Base-by-base conservation (phyloP, 2,329 filamentous ascomycete species). In the Penicillium sumatraense region DNA sequence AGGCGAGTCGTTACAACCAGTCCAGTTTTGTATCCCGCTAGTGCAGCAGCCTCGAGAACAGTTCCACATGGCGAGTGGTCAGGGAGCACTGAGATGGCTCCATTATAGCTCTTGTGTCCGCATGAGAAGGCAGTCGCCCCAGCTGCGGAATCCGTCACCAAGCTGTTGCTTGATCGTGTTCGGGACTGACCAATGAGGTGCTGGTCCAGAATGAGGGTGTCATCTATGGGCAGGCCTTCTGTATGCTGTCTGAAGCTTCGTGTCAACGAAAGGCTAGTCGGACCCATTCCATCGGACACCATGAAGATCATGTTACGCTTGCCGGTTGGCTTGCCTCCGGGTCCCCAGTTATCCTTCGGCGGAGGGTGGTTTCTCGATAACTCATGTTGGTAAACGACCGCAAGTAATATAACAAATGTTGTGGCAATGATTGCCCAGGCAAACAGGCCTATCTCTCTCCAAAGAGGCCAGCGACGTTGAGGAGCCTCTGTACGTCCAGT, bases 281-380 rank as follows among this genome's bases (percentile, higher is more conserved):
- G 95, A 0, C 95, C 95, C 95, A 99, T 99, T 68, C 95, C 95
- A 73, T 99, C 95, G 0, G 91, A 96, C 33, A 99, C 93, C 95
- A 99, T 99, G 80, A 99, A 98, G 66, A 99, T 89, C 50, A 99
- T 81, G 75, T 98, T 99, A 51, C 91, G 85, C 81, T 98, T 99
- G 49, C 86, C 85, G 24, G 67, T 75, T 53, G 81, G 79, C 59
- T 77, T 79, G 18, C 72, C 72, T 54, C 67, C 68, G 26, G 72
- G 69, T 10, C 72, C 72, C 74, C 74, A 77, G 42, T 66, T 64
- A 3, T 60, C 55, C 54, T 61, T 66, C 10, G 59, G 58, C 29
- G 57, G 61, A 59, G 69, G 54, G 47, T 70, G 69, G 53, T 60
- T 67, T 36, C 72, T 64, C 10, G 80, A 81, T 53, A 82, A 78